Evolutionary conservation across 1,284 basidiomycete genomes (phyloP).

Genomic region (Cerrena zonata): DNA sequence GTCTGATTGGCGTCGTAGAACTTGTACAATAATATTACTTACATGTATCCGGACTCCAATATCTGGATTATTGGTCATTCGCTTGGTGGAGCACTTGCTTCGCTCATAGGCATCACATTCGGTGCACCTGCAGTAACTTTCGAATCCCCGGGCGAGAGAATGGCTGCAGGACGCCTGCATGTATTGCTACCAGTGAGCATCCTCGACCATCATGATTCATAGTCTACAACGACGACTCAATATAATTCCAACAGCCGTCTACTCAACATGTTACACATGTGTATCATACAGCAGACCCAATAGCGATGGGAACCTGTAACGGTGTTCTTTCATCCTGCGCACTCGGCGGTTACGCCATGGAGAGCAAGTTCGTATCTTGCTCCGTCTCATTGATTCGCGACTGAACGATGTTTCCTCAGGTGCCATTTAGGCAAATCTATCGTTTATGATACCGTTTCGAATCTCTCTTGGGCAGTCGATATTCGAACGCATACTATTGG

Average conservation of each 20-base stretch:
- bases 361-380: constrained; percentile 46
- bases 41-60: constrained; percentile 87
- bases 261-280: constrained; percentile 74
- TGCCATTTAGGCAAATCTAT: constrained; percentile 84
- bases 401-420: constrained; percentile 25
- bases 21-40: constrained; percentile 89
- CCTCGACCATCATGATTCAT: not conserved
- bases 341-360: constrained; percentile 73
- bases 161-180: constrained; percentile 83
- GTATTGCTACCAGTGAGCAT: constrained; percentile 72
- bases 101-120: constrained; percentile 86
- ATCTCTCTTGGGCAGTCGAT: constrained; percentile 79
- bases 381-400: not conserved
- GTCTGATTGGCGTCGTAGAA: too few relatives aligned
- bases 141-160: constrained; percentile 86
- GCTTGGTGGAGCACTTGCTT: constrained; percentile 78
- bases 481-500: constrained; percentile 80
- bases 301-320: constrained; percentile 79
- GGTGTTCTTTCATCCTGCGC: constrained; percentile 71
- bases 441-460: constrained; percentile 85
- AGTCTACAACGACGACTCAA: constrained; percentile 4
- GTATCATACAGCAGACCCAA: constrained; percentile 84
- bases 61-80: constrained; percentile 94
- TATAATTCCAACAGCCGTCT: constrained; percentile 44
- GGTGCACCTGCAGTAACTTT: constrained; percentile 87